Evolutionary conservation across 1,284 basidiomycete genomes (phyloP).

Genomic region (Trametes pubescens): DNA sequence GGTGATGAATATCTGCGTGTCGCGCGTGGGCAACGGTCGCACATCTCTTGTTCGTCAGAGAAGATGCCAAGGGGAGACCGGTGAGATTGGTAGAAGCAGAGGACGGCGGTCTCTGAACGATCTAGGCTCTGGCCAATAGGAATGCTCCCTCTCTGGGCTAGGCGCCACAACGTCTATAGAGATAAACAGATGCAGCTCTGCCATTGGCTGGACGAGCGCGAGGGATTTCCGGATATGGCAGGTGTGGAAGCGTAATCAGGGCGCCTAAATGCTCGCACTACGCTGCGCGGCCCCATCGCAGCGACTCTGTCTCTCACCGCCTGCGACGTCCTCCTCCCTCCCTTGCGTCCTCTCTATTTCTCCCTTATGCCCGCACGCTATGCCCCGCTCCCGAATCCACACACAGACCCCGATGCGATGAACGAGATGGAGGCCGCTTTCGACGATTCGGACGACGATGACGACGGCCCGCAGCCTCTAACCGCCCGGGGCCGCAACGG

Average conservation of each 20-base stretch:
- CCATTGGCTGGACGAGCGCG: conserved; percentile 15
- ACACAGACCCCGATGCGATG: conserved; percentile 58
- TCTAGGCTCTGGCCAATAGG: conserved; percentile 25
- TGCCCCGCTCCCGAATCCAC: conserved; percentile 71
- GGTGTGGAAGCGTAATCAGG: conserved; percentile 4
- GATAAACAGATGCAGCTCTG: conserved; percentile 15
- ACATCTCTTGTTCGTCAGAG: background rate
- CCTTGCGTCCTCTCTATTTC: conserved; percentile 9
- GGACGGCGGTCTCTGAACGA: conserved; percentile 6
- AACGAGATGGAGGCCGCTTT: conserved; percentile 82
- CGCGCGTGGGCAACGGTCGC: background rate
- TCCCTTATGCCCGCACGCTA: conserved; percentile 69
- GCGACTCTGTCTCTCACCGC: conserved; percentile 1
- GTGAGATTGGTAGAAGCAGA: background rate
- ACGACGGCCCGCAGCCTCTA: conserved; percentile 56
- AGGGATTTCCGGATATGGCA: conserved; percentile 14
- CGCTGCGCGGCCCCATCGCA: conserved; percentile 2
- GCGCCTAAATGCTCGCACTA: conserved; percentile 13
- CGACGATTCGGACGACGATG: conserved; percentile 75
- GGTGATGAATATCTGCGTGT: conserved; percentile 3
- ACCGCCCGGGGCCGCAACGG: conserved; percentile 53
- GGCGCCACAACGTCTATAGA: conserved; percentile 27
- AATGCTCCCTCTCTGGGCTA: background rate
- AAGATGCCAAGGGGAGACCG: background rate
- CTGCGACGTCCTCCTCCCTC: conserved; percentile 17